A percentile compares a stretch with the other conserved stretches of the same genome.
Evolutionary conservation across 2,329 filamentous ascomycete species (phyloP).

Genomic region (Passalora sequoiae): DNA sequence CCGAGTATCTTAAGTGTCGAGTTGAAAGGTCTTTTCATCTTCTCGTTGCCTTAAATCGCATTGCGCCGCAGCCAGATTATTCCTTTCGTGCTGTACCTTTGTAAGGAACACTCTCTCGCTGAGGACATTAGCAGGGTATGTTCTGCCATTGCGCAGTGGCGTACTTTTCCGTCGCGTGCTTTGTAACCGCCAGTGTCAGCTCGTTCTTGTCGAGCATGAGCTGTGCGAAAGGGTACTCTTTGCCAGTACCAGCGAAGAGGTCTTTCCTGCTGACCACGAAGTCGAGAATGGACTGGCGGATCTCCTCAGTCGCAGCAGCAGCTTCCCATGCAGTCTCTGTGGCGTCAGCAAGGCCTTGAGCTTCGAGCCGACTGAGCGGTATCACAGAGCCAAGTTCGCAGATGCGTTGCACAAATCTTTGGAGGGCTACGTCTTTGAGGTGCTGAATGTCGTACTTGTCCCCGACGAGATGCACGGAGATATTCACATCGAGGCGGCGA

Average conservation of each 20-base stretch:
- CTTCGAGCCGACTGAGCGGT: no score
- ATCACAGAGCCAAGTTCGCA: no score
- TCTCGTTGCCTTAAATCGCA: no score
- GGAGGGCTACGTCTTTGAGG: no score
- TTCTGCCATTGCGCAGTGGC: not conserved
- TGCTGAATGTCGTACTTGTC: no score
- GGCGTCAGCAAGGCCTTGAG: not conserved
- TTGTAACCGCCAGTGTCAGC: not conserved
- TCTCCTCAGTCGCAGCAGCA: not conserved
- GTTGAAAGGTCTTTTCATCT: no score
- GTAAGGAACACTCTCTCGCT: no score
- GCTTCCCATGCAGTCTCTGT: not conserved
- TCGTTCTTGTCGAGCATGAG: not conserved
- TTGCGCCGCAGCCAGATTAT: no score
- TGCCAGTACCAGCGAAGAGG: not conserved
- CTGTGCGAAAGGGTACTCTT: not conserved
- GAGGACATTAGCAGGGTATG: not conserved
- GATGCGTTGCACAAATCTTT: not conserved
- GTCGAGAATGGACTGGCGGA: not conserved
- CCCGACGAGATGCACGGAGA: no score
- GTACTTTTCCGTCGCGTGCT: not conserved
- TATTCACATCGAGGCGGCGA: no score
- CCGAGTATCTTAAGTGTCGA: no score
- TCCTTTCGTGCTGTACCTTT: no score
- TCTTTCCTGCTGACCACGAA: not conserved